Evolutionary conservation across 768 basidiomycete species (phyloP), one percentile per base, ranked within the genome.

Genomic region (Sporobolomyces phaffii): DNA sequence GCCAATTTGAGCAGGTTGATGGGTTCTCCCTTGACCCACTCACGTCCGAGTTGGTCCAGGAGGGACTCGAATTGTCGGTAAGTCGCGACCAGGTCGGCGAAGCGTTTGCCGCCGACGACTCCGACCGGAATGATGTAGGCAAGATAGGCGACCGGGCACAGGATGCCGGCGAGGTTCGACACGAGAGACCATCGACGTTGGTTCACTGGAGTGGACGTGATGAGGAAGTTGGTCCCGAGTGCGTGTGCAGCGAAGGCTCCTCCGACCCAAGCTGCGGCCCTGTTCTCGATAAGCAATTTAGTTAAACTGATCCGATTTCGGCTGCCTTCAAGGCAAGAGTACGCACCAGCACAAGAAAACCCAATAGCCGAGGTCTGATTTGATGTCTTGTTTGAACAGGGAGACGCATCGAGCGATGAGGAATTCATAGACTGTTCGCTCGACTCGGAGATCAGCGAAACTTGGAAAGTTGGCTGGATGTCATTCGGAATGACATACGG

Each of bases 381-480:
- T 29, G 5, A 58, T 17, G 2, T 58, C 31, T 14, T 58, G 29
- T n/a, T 31, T n/a, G 29, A 58, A 58, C 4, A 58, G 43, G 17
- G 3, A 3, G 28, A 34, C 43, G 31, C 41, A 44, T 34, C 45
- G 43, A 5, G 56, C 56, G 29, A 58, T 58, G 13, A 33, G 45
- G 31, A 58, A 31, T 47, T 44, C 56, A 31, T 45, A 58, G 5
- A 45, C 56, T 58, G 43, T n/a, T n/a, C n/a, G n/a, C n/a, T n/a
- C 7, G 6, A 13, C 10, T 15, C 31, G 17, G 18, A 7, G 44
- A 45, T 45, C 44, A 45, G 44, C 44, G 44, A n/a, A n/a, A n/a
- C n/a, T n/a, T n/a, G n/a, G n/a, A n/a, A n/a, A n/a, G n/a, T n/a
- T n/a, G n/a, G n/a, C n/a, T n/a, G n/a, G n/a, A 45, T 17, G 44